These are phyloP conservation scores for Micractinium conductrix DNA, from an alignment of 139 green algal genomes.

Conservation along the genomic window DNA sequence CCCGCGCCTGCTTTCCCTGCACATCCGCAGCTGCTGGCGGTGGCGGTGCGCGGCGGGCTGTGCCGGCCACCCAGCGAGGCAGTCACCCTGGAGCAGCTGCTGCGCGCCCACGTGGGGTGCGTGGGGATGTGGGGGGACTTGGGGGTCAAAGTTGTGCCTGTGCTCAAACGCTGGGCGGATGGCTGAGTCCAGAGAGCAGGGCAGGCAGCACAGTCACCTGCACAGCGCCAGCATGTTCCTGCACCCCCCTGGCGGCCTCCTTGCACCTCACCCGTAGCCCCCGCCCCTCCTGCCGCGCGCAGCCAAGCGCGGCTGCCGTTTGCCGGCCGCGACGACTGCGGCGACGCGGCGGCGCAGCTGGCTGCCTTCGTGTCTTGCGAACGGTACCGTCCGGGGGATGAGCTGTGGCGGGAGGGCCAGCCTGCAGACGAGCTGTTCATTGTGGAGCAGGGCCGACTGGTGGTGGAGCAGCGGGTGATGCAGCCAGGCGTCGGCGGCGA, in stretches of 20 bases:
- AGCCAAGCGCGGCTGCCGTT: constrained; percentile 22
- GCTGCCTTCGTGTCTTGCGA: background rate
- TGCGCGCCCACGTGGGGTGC: constrained; percentile 2
- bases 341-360: background rate
- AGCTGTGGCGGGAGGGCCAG: constrained; percentile 15
- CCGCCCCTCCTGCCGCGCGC: background rate
- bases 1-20: no score
- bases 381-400: background rate
- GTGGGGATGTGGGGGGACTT: no score
- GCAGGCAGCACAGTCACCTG: background rate
- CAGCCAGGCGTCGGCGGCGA: background rate
- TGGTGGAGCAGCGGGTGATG: background rate
- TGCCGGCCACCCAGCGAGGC: constrained; percentile 7
- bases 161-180: no score
- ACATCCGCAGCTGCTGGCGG: constrained; percentile 29
- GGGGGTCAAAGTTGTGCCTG: no score
- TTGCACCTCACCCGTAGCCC: background rate
- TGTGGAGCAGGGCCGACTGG: background rate
- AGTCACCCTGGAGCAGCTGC: constrained; percentile 7
- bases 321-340: background rate
- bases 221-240: background rate
- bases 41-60: constrained; percentile 12
- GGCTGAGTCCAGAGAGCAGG: no score
- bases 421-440: constrained; percentile 3
- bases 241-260: background rate